A percentile compares a stretch with the other conserved stretches of the same genome.
phyloP scores from a whole-genome alignment of 2,329 filamentous ascomycete genomes.

The Penicillium corylophilum region DNA sequence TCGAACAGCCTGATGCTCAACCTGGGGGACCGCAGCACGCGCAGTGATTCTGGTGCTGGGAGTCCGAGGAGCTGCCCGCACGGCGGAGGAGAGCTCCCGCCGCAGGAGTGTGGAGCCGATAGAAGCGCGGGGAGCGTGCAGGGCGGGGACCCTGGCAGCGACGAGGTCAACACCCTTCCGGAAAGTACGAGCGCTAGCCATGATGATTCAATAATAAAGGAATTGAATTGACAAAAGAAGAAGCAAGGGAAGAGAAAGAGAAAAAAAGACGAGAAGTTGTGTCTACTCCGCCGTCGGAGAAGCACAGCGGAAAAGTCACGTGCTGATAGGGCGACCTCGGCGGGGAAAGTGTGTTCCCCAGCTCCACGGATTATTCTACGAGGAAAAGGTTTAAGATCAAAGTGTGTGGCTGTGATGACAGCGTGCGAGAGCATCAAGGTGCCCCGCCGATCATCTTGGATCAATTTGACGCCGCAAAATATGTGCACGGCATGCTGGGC shows the following conservation, averaged over 20 bases:
- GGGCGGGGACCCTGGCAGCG: slow-evolving; percentile 25
- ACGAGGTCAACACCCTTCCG: slow-evolving; percentile 32
- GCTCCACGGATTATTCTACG: not conserved
- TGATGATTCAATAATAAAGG: slow-evolving; percentile 20
- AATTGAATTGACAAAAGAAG: slow-evolving; percentile 15
- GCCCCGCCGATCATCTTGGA: slow-evolving; percentile 2
- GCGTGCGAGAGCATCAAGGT: not conserved
- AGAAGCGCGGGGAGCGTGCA: slow-evolving; percentile 27
- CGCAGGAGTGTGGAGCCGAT: slow-evolving; percentile 33
- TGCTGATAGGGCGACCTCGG: slow-evolving; percentile 34
- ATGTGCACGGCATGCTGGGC: slow-evolving; percentile 11
- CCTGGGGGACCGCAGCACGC: slow-evolving; percentile 12
- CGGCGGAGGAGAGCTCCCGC: slow-evolving; percentile 30
- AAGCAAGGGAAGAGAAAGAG: slow-evolving; percentile 13
- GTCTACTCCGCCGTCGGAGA: slow-evolving; percentile 20
- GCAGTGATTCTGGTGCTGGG: slow-evolving; percentile 12
- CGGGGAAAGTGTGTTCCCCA: not conserved
- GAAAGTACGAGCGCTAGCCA: slow-evolving; percentile 33
- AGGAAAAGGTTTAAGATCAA: not conserved
- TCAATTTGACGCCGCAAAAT: slow-evolving; percentile 3
- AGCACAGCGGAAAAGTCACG: slow-evolving; percentile 38
- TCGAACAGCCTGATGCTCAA: slow-evolving; percentile 22
- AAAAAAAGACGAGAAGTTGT: slow-evolving; percentile 14
- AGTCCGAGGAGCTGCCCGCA: slow-evolving; percentile 23
- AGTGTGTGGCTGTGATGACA: slow-evolving; percentile 1